Evolutionary conservation across 495 filamentous ascomycete species (phyloP).

Genomic region (Echria macrotheca): DNA sequence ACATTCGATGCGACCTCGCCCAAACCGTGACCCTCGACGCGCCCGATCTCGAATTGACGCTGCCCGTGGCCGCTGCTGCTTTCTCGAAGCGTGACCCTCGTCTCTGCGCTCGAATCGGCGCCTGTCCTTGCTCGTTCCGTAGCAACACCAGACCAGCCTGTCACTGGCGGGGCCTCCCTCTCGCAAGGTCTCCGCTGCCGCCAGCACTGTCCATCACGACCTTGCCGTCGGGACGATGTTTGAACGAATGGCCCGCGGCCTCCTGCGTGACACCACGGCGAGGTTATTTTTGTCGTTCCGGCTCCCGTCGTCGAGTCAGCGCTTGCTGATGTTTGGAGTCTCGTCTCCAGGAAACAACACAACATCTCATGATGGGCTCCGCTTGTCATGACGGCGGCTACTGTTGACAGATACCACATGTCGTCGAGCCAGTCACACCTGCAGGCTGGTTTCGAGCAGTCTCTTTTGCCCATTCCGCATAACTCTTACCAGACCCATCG

Average conservation of each 20-base stretch:
- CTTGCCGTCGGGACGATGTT: background rate
- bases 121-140: background rate
- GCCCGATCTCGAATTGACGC: background rate
- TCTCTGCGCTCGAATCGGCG: background rate
- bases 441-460: slow-evolving; percentile 17
- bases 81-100: background rate
- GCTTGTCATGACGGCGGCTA: background rate
- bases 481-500: slow-evolving; percentile 22
- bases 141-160: background rate
- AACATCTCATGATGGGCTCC: slow-evolving; percentile 6
- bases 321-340: slow-evolving; percentile 12
- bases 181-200: too few relatives aligned
- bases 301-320: slow-evolving; percentile 17
- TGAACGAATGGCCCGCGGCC: slow-evolving; percentile 2
- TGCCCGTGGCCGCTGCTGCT: too few relatives aligned
- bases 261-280: too few relatives aligned
- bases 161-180: too few relatives aligned
- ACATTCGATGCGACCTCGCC: slow-evolving; percentile 19
- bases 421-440: background rate
- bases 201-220: background rate
- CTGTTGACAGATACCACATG: background rate
- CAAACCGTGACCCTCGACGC: background rate
- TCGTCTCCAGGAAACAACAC: slow-evolving; percentile 9
- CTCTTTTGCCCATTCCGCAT: slow-evolving; percentile 19
- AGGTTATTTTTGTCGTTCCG: slow-evolving; percentile 1